A percentile compares a stretch with the other conserved stretches of the same genome.
phyloP scores from a whole-genome alignment of 257 asterid genomes.

The Cinchona pubescens region DNA sequence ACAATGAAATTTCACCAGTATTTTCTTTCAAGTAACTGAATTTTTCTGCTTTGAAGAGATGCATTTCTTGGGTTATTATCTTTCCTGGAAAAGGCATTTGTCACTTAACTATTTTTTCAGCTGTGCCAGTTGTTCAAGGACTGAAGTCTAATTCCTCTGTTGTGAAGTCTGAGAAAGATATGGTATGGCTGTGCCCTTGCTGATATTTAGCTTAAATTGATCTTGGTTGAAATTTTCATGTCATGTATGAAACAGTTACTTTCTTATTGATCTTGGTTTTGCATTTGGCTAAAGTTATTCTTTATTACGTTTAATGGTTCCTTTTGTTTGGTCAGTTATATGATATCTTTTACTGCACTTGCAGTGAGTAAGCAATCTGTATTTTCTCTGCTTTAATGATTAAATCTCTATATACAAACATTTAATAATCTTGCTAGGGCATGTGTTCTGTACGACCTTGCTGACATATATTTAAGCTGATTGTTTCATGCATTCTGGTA shows the following conservation, averaged over 20 bases:
- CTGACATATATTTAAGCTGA: not conserved
- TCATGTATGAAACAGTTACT: not conserved
- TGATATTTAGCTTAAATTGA: not conserved
- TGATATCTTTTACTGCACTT: not conserved
- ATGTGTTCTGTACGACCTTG: not conserved
- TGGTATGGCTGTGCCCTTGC: constrained; percentile 33
- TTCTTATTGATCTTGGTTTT: not conserved
- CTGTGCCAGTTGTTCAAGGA: constrained; percentile 45
- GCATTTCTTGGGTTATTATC: not conserved
- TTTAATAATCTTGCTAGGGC: not conserved
- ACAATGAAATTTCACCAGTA: no score
- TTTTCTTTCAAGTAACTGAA: not conserved
- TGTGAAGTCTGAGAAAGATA: constrained; percentile 38
- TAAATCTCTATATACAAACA: no score
- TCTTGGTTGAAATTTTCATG: not conserved
- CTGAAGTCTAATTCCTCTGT: constrained; percentile 40
- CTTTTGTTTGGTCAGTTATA: not conserved
- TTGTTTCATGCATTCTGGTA: not conserved
- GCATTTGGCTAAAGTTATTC: not conserved
- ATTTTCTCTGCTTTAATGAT: not conserved
- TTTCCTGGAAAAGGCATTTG: not conserved
- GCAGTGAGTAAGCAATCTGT: not conserved
- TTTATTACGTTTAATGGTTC: not conserved
- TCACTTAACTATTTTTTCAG: constrained; percentile 34
- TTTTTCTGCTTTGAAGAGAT: not conserved